A percentile compares a stretch with the other conserved stretches of the same genome.
phyloP scores from a whole-genome alignment of 2,329 filamentous ascomycete genomes.

The Verticillium alfalfae region DNA sequence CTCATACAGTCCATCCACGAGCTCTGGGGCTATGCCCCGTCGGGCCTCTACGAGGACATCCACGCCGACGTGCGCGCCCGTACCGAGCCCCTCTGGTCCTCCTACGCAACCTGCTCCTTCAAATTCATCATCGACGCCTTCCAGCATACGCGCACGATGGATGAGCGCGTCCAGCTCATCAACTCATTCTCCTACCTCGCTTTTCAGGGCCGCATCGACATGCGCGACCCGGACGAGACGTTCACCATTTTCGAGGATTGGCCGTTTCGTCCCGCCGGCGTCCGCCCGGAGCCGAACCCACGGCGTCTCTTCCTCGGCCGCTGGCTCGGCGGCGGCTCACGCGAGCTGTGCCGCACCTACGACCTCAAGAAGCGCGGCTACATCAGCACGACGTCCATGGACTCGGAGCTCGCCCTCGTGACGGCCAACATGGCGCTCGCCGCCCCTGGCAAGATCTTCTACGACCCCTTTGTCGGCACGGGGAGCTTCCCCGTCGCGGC shows the following conservation, averaged over 20 bases:
- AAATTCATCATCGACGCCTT: conserved; percentile 83
- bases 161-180: conserved; percentile 68
- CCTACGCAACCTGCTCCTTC: conserved; percentile 65
- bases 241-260: conserved; percentile 85
- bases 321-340: conserved; percentile 58
- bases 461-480: conserved; percentile 93
- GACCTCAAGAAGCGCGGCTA: conserved; percentile 91
- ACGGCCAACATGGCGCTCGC: conserved; percentile 89
- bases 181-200: conserved; percentile 74
- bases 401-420: conserved; percentile 84
- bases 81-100: conserved; percentile 60
- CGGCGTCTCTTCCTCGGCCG: conserved; percentile 63
- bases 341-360: conserved; percentile 66
- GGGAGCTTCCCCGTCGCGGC: conserved; percentile 89
- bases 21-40: conserved; percentile 72
- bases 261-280: conserved; percentile 44
- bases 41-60: conserved; percentile 52
- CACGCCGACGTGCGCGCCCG: conserved; percentile 57
- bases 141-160: conserved; percentile 61
- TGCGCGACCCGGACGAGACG: conserved; percentile 67
- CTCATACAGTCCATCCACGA: conserved; percentile 81
- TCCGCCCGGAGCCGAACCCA: conserved; percentile 39
- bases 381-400: conserved; percentile 96
- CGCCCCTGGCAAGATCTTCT: conserved; percentile 77
- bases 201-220: conserved; percentile 71